Base-by-base conservation (phyloP, 1,284 basidiomycete genomes). In the Malassezia caprae region DNA sequence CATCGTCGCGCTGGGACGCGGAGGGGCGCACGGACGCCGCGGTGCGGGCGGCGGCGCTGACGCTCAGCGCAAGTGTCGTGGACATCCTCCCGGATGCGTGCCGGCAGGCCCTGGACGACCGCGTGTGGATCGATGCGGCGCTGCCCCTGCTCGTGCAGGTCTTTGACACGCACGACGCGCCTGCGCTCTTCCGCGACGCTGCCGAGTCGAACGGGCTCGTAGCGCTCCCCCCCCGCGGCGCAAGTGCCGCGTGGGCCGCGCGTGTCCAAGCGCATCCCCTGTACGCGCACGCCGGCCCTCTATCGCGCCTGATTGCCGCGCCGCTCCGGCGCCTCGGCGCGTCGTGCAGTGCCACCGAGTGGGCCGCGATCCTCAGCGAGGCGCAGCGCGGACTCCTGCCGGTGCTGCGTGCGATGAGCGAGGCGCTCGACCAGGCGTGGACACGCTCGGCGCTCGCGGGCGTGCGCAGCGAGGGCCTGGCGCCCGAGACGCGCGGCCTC, bases 281-380 rank as follows among this genome's bases (percentile, higher is more conserved):
- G 10, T 68, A 62, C 46, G 44, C 61, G 6, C 58, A 63, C 6
- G 52, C 68, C 1, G 69, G 69, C 8, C 69, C 69, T 4, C 58
- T 72, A 7, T 64, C 67, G n/a, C 63, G 68, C 27, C 58, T 72
- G 27, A 50, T 69, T 23, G 63, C 65, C 4, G 40, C 52, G 10
- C 62, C 64, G 4, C 53, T 70, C n/a, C 55, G 31, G 31, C 55
- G 51, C 6, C 24, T 30, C 13, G 39, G 49, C 24, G 30, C n/a
- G 8, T 12, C 31, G 17, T 23, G 24, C 11, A 21, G 28, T n/a
- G 34, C 48, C 21, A 11, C 17, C 8, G 44, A 42, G 7, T 39
- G 13, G 21, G 23, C 19, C 15, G 34, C 19, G 8, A 6, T 19
- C 10, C 13, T 48, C 21, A 12, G 23, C 21, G 46, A 31, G 15